phyloP scores from a whole-genome alignment of 2,329 filamentous ascomycete species.

The Teratosphaeria gauchensis region DNA sequence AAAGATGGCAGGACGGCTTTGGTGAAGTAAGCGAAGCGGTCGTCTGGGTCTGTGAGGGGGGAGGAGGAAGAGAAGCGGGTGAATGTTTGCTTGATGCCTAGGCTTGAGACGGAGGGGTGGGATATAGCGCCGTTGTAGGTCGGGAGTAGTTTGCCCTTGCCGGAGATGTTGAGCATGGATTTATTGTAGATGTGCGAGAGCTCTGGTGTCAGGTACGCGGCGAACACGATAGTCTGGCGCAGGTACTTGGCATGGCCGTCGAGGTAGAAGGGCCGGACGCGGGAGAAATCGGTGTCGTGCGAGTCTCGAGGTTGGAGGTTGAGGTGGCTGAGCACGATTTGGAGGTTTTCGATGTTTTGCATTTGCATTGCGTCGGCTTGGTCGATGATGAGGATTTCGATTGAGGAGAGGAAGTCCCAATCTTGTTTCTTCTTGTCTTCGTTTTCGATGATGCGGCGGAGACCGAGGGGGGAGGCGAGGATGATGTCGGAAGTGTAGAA shows the following conservation, averaged over 20 bases:
- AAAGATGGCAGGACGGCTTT: constrained; percentile 69
- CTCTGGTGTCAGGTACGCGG: constrained; percentile 80
- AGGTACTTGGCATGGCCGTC: constrained; percentile 71
- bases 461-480: constrained; percentile 76
- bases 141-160: constrained; percentile 61
- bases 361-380: constrained; percentile 88
- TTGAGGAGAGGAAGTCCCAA: constrained; percentile 84
- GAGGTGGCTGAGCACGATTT: constrained; percentile 82
- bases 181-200: constrained; percentile 63
- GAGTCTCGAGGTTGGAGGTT: constrained; percentile 74
- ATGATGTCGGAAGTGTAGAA: constrained; percentile 98
- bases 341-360: constrained; percentile 97
- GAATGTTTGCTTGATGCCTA: constrained; percentile 78
- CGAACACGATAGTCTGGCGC: constrained; percentile 75
- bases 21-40: constrained; percentile 84
- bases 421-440: constrained; percentile 63
- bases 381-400: constrained; percentile 83
- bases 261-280: constrained; percentile 86
- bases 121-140: constrained; percentile 63
- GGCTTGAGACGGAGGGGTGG: constrained; percentile 28
- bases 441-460: constrained; percentile 82
- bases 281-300: constrained; percentile 87
- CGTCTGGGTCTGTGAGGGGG: constrained; percentile 69
- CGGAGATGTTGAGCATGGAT: constrained; percentile 70
- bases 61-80: constrained; percentile 68